Percentiles rank a stretch among this genome's conserved stretches.
Evolutionary conservation across 768 basidiomycete species (phyloP).

Genomic region (Tubosaeta sp.): DNA sequence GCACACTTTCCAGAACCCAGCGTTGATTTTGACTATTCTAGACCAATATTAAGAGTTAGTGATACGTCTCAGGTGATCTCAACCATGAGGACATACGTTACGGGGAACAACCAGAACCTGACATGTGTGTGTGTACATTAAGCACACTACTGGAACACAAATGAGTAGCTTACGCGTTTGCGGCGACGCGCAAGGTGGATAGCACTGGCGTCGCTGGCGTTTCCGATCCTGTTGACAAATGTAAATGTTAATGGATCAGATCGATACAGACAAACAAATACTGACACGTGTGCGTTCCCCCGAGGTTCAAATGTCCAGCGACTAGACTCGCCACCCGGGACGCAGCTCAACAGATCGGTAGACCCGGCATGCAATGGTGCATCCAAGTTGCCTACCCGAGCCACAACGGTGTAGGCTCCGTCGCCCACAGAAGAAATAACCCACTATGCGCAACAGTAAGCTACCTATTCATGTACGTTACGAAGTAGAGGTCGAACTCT

Average conservation of each 20-base stretch:
- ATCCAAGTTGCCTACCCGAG: background rate
- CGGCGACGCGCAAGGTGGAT: background rate
- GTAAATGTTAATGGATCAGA: no score
- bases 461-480: background rate
- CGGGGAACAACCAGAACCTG: background rate
- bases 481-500: background rate
- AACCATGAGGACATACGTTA: background rate
- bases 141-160: background rate
- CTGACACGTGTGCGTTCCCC: background rate
- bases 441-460: background rate
- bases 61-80: background rate
- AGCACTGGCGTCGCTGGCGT: background rate
- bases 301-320: background rate
- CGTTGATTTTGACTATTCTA: background rate
- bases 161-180: background rate
- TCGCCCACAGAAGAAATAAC: background rate
- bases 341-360: background rate
- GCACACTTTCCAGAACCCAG: background rate
- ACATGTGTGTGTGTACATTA: background rate
- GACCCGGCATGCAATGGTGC: background rate
- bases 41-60: background rate
- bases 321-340: background rate
- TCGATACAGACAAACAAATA: no score
- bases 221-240: background rate
- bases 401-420: background rate